phyloP scores from a whole-genome alignment of 1,139 yeast species.

The Sugiyamaella grinbergsii region DNA sequence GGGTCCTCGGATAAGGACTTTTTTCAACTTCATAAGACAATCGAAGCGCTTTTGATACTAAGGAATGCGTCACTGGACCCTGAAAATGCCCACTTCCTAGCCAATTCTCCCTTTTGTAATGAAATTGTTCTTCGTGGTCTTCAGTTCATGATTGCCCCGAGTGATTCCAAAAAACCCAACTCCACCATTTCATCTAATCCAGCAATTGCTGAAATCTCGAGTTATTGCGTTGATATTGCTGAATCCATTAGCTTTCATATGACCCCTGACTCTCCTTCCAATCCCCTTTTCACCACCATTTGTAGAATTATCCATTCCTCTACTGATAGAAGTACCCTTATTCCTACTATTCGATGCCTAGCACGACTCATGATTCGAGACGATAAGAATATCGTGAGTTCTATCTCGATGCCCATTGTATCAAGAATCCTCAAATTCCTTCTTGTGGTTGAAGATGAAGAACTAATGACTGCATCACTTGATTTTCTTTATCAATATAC shows the following conservation, averaged over 20 bases:
- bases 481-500: constrained; percentile 71
- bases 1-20: constrained; percentile 34
- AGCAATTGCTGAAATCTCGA: constrained; percentile 56
- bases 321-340: constrained; percentile 44
- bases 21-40: constrained; percentile 48
- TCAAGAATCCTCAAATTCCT: constrained; percentile 50
- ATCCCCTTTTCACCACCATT: constrained; percentile 42
- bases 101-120: constrained; percentile 48
- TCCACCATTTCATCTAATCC: constrained; percentile 7
- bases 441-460: constrained; percentile 55
- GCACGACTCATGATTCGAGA: constrained; percentile 46
- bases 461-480: constrained; percentile 61
- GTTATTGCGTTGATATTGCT: constrained; percentile 73
- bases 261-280: constrained; percentile 63
- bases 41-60: constrained; percentile 68
- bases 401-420: constrained; percentile 24
- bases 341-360: constrained; percentile 45
- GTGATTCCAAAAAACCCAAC: constrained; percentile 39
- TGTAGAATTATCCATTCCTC: constrained; percentile 31
- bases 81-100: constrained; percentile 76
- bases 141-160: constrained; percentile 43
- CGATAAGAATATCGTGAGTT: constrained; percentile 41
- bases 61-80: constrained; percentile 84
- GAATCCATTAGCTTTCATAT: constrained; percentile 85
- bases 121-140: constrained; percentile 53